These are phyloP conservation scores for Babesia ovata DNA, from an alignment of 169 alveolate genomes.

Conservation along the genomic window DNA sequence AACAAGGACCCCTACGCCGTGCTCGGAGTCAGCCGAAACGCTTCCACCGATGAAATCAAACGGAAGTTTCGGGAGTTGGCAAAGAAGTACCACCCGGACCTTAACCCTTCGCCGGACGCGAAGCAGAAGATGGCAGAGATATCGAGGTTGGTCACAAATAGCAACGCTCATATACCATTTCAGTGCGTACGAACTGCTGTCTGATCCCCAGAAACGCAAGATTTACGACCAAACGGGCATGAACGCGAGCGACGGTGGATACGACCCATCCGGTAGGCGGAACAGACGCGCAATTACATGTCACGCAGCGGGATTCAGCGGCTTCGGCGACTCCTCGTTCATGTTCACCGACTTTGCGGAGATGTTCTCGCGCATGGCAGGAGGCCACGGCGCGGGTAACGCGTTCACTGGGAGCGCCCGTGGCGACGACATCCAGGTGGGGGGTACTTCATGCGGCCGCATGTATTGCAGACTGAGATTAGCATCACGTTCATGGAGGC, in stretches of 20 bases:
- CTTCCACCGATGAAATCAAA: slow-evolving; percentile 88
- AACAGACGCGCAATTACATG: not conserved
- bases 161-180: not conserved
- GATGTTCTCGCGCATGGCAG: slow-evolving; percentile 81
- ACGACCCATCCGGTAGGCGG: slow-evolving; percentile 49
- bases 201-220: slow-evolving; percentile 88
- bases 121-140: slow-evolving; percentile 92
- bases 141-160: slow-evolving; percentile 77
- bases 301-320: slow-evolving; percentile 71
- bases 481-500: slow-evolving; percentile 85
- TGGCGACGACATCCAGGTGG: slow-evolving; percentile 79
- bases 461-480: slow-evolving; percentile 67
- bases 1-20: slow-evolving; percentile 82
- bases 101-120: slow-evolving; percentile 91
- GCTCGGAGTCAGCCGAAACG: slow-evolving; percentile 87
- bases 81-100: slow-evolving; percentile 92
- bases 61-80: slow-evolving; percentile 89
- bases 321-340: slow-evolving; percentile 82
- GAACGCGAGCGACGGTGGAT: slow-evolving; percentile 81
- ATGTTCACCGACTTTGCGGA: slow-evolving; percentile 86
- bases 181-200: slow-evolving; percentile 93
- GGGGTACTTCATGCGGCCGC: not conserved
- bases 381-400: slow-evolving; percentile 64
- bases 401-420: slow-evolving; percentile 68
- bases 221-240: slow-evolving; percentile 89